Evolutionary conservation across 2,329 filamentous ascomycete species (phyloP), one percentile per base, ranked within the genome.

Genomic region (Xylaria sp.): DNA sequence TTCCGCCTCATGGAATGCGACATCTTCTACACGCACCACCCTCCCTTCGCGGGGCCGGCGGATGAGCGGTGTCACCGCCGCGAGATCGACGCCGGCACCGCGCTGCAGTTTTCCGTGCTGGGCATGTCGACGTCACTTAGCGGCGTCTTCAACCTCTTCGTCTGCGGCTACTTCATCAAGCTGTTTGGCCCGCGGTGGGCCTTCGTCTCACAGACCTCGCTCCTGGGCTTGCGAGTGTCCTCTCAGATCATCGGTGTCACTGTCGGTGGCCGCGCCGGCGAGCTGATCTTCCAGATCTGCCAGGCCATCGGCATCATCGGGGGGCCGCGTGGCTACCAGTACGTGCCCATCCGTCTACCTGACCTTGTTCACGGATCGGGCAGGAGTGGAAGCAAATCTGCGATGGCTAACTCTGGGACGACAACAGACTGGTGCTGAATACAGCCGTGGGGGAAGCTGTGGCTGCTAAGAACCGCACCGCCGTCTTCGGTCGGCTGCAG

Each of bases 1-100:
- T 92, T 93, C 73, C 88, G 89, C 65, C 76, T 91, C 1, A 92
- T 93, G 90, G 89, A 88, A 58, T 93, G 91, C 78, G 88, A 93
- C 63, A 85, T 86, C 60, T 93, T 89, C 76, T 93, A 92, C 78
- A 80, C 83, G 42, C 81, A 81, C 2, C 86, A 92, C 73, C 83
- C 85, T 12, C 82, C 84, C 0, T 86, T 81, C 58, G 72, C 79
- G 9, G 84, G 82, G 1, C 73, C 77, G 3, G 82, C 82, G 3
- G 86, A 89, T 67, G 50, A 61, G 34, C 82, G 86, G 17, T 93
- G 91, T 75, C 83, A 82, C 55, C 83, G 84, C 39, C 86, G 86
- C 62, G 86, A 87, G 69, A 90, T 93, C 67, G 85, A 90, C 55
- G 88, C 90, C 0, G 83, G 85, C 21, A 92, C 90, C 1, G 90